Evolutionary conservation across 2,329 filamentous ascomycete genomes (phyloP).

Genomic region (Phoma sp.): DNA sequence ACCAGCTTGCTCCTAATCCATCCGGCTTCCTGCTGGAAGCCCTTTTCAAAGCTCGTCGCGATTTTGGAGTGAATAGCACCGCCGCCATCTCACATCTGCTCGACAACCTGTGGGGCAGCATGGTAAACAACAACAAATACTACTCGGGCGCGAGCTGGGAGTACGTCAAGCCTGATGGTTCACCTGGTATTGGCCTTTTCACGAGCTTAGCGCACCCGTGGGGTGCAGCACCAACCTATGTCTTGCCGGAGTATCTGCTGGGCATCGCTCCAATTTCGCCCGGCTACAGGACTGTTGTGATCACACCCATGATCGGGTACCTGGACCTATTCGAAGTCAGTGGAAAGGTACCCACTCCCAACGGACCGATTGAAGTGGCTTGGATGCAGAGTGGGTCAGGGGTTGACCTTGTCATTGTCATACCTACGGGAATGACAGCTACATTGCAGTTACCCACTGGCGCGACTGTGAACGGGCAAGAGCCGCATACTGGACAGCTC

Average conservation of each 20-base stretch:
- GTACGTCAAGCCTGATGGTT: slow-evolving; percentile 50
- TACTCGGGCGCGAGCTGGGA: slow-evolving; percentile 55
- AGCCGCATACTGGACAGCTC: neutral
- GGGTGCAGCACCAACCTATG: slow-evolving; percentile 55
- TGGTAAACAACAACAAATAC: slow-evolving; percentile 48
- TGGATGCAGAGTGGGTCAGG: neutral
- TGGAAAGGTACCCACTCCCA: neutral
- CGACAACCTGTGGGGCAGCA: slow-evolving; percentile 50
- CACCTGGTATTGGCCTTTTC: slow-evolving; percentile 51
- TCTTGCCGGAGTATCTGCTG: slow-evolving; percentile 40
- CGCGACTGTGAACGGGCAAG: neutral
- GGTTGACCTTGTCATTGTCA: neutral
- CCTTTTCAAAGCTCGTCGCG: slow-evolving; percentile 34
- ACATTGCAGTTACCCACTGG: neutral
- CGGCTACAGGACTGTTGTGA: slow-evolving; percentile 13
- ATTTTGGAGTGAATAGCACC: slow-evolving; percentile 15
- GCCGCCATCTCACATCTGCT: slow-evolving; percentile 40
- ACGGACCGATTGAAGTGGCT: slow-evolving; percentile 2
- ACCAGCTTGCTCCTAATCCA: slow-evolving; percentile 51
- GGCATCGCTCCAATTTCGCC: slow-evolving; percentile 18
- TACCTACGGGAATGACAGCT: neutral
- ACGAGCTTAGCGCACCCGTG: slow-evolving; percentile 55
- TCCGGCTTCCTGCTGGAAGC: slow-evolving; percentile 53
- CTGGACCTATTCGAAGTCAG: neutral
- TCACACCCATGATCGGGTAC: slow-evolving; percentile 5